Percentiles rank a stretch among this genome's conserved stretches.
Conservation (phyloP, 2,329 filamentous ascomycete genomes). For the Aureobasidium musti region DNA sequence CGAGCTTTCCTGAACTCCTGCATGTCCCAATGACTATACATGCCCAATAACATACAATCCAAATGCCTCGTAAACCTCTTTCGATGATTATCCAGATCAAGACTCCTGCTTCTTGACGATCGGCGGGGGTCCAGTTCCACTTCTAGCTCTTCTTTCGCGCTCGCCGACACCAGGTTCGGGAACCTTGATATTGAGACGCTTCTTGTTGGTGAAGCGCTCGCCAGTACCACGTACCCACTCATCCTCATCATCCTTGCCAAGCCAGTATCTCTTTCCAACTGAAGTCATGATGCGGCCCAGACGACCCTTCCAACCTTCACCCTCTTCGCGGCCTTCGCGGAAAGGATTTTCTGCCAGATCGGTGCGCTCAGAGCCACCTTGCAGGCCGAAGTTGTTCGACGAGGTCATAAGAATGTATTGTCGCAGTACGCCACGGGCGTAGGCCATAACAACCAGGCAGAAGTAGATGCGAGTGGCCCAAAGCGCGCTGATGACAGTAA, state of each 20-base stretch:
- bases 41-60: slow-evolving; percentile 15
- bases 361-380: slow-evolving; percentile 46
- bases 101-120: slow-evolving; percentile 25
- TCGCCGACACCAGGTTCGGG: slow-evolving; percentile 54
- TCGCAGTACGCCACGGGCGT: slow-evolving; percentile 73
- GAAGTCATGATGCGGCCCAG: slow-evolving; percentile 77
- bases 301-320: slow-evolving; percentile 75
- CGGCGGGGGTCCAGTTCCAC: slow-evolving; percentile 60
- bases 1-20: slow-evolving; percentile 10
- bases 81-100: background rate
- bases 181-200: slow-evolving; percentile 46
- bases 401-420: slow-evolving; percentile 59
- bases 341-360: slow-evolving; percentile 68
- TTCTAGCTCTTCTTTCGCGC: slow-evolving; percentile 61
- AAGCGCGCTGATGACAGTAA: slow-evolving; percentile 71
- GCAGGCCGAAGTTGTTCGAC: slow-evolving; percentile 38
- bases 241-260: slow-evolving; percentile 62
- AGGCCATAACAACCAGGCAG: slow-evolving; percentile 78
- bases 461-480: slow-evolving; percentile 82
- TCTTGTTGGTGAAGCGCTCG: slow-evolving; percentile 56
- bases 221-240: slow-evolving; percentile 68
- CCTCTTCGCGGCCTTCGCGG: slow-evolving; percentile 66
- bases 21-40: slow-evolving; percentile 14
- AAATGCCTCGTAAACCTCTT: slow-evolving; percentile 4
- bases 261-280: slow-evolving; percentile 76